Evolutionary conservation across 1,284 basidiomycete genomes (phyloP), one percentile per base, ranked within the genome.

Genomic region (Pisolithus thermaeus): DNA sequence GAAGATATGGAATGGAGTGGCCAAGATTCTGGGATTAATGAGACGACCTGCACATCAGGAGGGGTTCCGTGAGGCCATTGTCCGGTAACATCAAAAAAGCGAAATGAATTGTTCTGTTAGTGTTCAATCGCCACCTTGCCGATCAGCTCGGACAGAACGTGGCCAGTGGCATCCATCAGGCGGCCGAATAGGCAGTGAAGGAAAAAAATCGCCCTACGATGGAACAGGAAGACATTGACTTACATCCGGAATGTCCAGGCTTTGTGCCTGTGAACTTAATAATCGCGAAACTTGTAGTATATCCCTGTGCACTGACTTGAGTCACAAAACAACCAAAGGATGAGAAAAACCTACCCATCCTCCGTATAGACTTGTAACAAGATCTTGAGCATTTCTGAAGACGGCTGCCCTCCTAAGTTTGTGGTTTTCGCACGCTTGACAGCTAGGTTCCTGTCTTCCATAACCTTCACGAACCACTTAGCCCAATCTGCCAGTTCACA

Each of bases 321-420:
- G 57, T 16, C 55, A 25, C 48, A 9, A 46, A 20, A 28, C 45
- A 42, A 22, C 20, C 35, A 40, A 7, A 7, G 41, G 51, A 50
- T 6, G 45, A 40, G 23, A 28, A 45, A 38, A 25, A 74, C 81
- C 52, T 59, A 87, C 84, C 80, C 81, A 48, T 84, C 80, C 44
- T 72, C 74, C 83, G 92, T 85, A 65, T 92, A 92, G 8, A 93
- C 86, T 63, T 88, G 81, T 52, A 95, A 65, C 28, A 95, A 66
- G 37, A 84, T 77, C 67, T 78, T 81, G 58, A 92, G 67, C 56
- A 94, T 67, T 20, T 74, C 58, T 58, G 53, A 35, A 45, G 57
- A n/a, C 59, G 48, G 20, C 52, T 59, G 40, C 55, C 9, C 36
- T 22, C n/a, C 54, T 47, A 16, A 25, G 36, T 18, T 49, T 22